A percentile compares a stretch with the other conserved stretches of the same genome.
Evolutionary conservation across 2,329 filamentous ascomycete species (phyloP).

Genomic region (Penicillium psychrosexuale): DNA sequence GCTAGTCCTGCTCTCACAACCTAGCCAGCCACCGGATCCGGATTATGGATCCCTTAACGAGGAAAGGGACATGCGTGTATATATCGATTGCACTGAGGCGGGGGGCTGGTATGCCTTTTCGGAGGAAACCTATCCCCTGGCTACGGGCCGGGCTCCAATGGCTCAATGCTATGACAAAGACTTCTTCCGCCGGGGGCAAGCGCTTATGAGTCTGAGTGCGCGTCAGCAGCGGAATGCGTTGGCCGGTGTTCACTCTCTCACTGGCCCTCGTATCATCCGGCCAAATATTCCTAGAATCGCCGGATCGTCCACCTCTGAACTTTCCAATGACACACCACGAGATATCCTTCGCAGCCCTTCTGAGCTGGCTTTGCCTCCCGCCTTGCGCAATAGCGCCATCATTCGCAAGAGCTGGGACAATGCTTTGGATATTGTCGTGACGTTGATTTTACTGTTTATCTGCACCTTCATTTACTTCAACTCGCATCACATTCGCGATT

Average conservation of each 20-base stretch:
- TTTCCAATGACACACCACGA: constrained; percentile 39
- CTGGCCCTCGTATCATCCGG: constrained; percentile 41
- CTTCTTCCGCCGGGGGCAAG: constrained; percentile 41
- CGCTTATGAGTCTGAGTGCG: constrained; percentile 37
- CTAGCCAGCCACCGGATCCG: constrained; percentile 58
- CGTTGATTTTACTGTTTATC: constrained; percentile 40
- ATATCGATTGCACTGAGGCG: constrained; percentile 79
- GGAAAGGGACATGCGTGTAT: constrained; percentile 64
- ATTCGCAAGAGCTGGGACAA: constrained; percentile 49
- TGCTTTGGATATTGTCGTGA: constrained; percentile 44
- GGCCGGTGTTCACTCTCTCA: constrained; percentile 68
- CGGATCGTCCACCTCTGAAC: constrained; percentile 34
- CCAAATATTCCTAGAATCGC: constrained; percentile 47
- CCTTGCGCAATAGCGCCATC: constrained; percentile 42
- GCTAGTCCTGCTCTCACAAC: constrained; percentile 82
- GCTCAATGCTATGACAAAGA: constrained; percentile 57
- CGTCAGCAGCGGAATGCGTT: constrained; percentile 59
- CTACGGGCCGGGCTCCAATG: constrained; percentile 64
- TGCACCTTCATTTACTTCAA: constrained; percentile 45
- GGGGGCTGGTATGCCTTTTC: constrained; percentile 95
- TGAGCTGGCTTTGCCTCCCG: constrained; percentile 38
- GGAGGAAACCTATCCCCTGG: constrained; percentile 77
- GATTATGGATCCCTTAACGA: constrained; percentile 42
- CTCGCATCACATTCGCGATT: constrained; percentile 39
- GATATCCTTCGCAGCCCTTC: constrained; percentile 37